These are phyloP conservation scores for Bolboschoenus planiculmis DNA, from an alignment of 176 grass and related monocot genomes.

Conservation along the genomic window DNA sequence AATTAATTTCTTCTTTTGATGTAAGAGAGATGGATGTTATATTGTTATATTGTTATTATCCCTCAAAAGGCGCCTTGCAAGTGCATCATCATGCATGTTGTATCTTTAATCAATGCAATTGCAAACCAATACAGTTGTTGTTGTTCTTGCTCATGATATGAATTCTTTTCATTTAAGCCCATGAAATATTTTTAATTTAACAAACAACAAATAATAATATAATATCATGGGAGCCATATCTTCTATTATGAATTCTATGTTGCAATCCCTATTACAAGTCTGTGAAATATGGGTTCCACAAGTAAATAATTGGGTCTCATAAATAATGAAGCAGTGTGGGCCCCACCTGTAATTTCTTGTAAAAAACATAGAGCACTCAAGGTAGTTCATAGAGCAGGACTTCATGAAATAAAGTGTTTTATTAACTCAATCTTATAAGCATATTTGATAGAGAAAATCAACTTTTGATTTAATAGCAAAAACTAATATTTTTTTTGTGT, in stretches of 20 bases:
- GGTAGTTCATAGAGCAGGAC: too few relatives aligned
- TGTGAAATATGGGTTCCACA: background rate
- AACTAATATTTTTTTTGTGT: too few relatives aligned
- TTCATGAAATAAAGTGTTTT: background rate
- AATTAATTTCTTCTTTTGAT: background rate
- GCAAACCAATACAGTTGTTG: background rate
- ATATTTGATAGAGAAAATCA: too few relatives aligned
- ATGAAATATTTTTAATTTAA: background rate
- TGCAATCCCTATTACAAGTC: background rate
- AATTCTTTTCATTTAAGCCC: background rate
- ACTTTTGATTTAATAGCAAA: too few relatives aligned
- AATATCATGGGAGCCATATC: background rate
- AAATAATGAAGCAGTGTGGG: background rate
- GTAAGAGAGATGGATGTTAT: background rate
- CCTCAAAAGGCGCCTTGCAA: background rate
- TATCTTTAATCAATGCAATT: background rate
- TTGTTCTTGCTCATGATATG: background rate
- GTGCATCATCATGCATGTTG: background rate
- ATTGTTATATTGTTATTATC: too few relatives aligned
- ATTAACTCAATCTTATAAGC: background rate
- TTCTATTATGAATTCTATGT: background rate
- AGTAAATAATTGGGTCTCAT: background rate
- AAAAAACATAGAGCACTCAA: background rate
- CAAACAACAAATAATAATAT: background rate
- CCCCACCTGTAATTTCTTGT: background rate